These are phyloP conservation scores for Volutella citrinella DNA, from an alignment of 2,329 filamentous ascomycete genomes.

Conservation along the genomic window DNA sequence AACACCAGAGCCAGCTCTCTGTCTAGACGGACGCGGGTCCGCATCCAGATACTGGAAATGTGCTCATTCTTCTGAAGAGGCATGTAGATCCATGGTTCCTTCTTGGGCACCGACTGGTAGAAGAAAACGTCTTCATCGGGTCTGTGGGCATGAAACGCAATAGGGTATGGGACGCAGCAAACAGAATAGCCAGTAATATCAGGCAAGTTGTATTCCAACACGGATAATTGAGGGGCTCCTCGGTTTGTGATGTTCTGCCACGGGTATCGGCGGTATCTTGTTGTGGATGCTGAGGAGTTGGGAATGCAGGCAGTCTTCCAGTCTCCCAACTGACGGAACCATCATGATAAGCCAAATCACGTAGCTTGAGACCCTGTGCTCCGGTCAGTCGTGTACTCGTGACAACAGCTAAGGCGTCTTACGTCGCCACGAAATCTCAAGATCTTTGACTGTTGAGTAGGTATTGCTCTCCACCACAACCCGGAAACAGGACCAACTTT, in stretches of 20 bases:
- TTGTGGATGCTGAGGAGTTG: not conserved
- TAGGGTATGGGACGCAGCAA: conserved; percentile 1
- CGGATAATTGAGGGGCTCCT: not conserved
- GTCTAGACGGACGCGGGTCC: not conserved
- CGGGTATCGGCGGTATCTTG: not conserved
- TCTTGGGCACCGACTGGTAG: not conserved
- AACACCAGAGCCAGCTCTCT: not conserved
- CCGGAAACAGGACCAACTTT: no score
- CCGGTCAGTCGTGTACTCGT: not conserved
- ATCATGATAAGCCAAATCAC: not conserved
- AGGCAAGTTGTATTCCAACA: not conserved
- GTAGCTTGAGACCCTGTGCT: not conserved
- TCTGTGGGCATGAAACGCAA: not conserved
- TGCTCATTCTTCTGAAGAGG: not conserved
- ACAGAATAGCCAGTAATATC: not conserved
- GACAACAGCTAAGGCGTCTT: no score
- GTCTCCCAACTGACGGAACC: not conserved
- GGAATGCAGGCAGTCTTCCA: no score
- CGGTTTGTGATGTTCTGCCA: not conserved
- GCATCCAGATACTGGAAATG: conserved; percentile 1
- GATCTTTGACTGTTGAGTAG: not conserved
- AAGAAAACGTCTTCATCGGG: not conserved
- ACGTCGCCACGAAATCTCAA: no score
- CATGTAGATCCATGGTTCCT: conserved; percentile 1
- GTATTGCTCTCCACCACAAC: conserved; percentile 5